Percentiles rank a stretch among this genome's conserved stretches.
Evolutionary conservation across 2,329 filamentous ascomycete species (phyloP).

Genomic region (Monosporascus sp.): DNA sequence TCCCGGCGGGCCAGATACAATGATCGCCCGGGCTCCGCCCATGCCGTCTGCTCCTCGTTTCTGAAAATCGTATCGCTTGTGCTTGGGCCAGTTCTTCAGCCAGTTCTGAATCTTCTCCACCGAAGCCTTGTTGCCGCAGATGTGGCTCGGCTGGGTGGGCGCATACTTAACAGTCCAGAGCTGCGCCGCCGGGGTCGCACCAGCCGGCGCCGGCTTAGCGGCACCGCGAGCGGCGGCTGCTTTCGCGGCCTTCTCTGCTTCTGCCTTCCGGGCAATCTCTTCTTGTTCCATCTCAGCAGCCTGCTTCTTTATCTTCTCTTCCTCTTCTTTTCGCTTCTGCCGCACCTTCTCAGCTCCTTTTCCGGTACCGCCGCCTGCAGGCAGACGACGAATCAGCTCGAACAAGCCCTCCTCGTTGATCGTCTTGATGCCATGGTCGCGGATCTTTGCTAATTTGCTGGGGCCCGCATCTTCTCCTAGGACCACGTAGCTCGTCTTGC

Average conservation of each 20-base stretch:
- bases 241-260: constrained; percentile 50
- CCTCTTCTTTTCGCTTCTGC: constrained; percentile 79
- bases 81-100: constrained; percentile 77
- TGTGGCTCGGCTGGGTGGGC: constrained; percentile 75
- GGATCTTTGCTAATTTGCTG: constrained; percentile 85
- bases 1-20: constrained; percentile 90
- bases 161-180: constrained; percentile 96
- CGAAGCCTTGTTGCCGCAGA: constrained; percentile 87
- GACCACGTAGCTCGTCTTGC: constrained; percentile 91
- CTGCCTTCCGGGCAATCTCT: constrained; percentile 56
- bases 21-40: constrained; percentile 80
- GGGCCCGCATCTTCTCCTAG: constrained; percentile 88
- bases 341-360: constrained; percentile 82
- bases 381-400: constrained; percentile 72
- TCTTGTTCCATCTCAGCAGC: constrained; percentile 82
- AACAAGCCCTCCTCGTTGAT: constrained; percentile 94
- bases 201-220: constrained; percentile 31
- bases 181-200: constrained; percentile 48
- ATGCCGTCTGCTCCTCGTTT: constrained; percentile 78
- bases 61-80: constrained; percentile 76
- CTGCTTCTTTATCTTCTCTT: constrained; percentile 73
- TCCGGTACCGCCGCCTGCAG: constrained; percentile 80
- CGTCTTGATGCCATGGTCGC: constrained; percentile 73
- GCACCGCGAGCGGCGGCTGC: constrained; percentile 39
- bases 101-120: constrained; percentile 88